These are phyloP conservation scores for Talaromyces sp. DNA, from an alignment of 2,329 filamentous ascomycete species.

Conservation along the genomic window DNA sequence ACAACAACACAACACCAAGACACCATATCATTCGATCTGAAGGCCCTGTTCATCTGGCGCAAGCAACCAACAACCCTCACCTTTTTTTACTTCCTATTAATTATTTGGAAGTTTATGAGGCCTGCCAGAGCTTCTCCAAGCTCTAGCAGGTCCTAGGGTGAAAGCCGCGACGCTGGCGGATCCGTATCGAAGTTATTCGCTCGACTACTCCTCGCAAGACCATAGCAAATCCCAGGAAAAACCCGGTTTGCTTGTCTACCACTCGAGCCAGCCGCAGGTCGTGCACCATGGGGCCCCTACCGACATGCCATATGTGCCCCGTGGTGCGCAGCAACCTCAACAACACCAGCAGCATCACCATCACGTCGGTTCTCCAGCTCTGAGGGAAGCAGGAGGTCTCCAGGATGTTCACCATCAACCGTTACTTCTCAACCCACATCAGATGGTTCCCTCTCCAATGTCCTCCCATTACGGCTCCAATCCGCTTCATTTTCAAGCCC, in stretches of 20 bases:
- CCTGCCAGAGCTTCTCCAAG: slow-evolving; percentile 66
- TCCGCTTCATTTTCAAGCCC: slow-evolving; percentile 35
- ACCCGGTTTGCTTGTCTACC: slow-evolving; percentile 64
- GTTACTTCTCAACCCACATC: slow-evolving; percentile 33
- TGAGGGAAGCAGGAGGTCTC: slow-evolving; percentile 34
- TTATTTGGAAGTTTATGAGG: slow-evolving; percentile 26
- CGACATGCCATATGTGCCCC: slow-evolving; percentile 35
- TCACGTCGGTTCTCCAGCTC: slow-evolving; percentile 38
- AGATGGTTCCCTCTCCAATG: slow-evolving; percentile 36
- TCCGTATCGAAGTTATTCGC: slow-evolving; percentile 75
- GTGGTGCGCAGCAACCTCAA: slow-evolving; percentile 33
- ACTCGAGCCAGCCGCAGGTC: slow-evolving; percentile 45
- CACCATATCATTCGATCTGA: slow-evolving; percentile 1
- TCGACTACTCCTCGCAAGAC: slow-evolving; percentile 69
- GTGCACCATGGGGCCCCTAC: slow-evolving; percentile 36
- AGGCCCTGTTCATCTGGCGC: slow-evolving; percentile 3
- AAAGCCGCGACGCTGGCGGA: slow-evolving; percentile 70
- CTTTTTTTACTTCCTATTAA: slow-evolving; percentile 8
- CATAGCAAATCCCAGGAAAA: slow-evolving; percentile 64
- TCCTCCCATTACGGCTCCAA: slow-evolving; percentile 36
- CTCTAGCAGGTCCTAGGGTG: slow-evolving; percentile 73
- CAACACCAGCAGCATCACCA: slow-evolving; percentile 43
- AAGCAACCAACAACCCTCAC: background rate
- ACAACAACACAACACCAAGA: slow-evolving; percentile 2
- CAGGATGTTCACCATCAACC: slow-evolving; percentile 35